These are phyloP conservation scores for Rugosomyces carneus DNA, from an alignment of 1,284 basidiomycete genomes.

Conservation along the genomic window DNA sequence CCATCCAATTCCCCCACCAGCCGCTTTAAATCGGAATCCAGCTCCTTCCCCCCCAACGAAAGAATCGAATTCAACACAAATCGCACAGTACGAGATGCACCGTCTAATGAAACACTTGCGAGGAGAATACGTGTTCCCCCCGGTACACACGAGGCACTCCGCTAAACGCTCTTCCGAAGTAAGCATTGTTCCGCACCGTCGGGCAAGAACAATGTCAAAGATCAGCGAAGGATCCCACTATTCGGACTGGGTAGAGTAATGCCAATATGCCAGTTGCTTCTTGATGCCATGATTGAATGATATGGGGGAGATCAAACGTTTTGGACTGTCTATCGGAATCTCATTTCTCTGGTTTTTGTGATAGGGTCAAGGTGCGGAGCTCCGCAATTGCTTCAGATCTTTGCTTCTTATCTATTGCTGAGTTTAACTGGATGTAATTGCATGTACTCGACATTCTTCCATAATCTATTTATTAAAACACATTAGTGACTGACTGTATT, in stretches of 20 bases:
- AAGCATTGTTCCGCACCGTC: constrained; percentile 21
- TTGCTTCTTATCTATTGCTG: neutral
- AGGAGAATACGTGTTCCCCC: constrained; percentile 35
- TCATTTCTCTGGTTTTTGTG: neutral
- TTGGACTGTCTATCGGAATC: neutral
- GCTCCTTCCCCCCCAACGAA: constrained; percentile 20
- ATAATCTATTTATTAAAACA: neutral
- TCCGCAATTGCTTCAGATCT: neutral
- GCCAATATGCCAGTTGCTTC: neutral
- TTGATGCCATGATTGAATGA: neutral
- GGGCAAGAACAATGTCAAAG: constrained; percentile 28
- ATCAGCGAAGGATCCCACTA: constrained; percentile 27
- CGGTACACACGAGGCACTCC: constrained; percentile 23
- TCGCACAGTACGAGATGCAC: constrained; percentile 29
- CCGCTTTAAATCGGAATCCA: constrained; percentile 11
- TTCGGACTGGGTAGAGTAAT: constrained; percentile 16
- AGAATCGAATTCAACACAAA: constrained; percentile 23
- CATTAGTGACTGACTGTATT: neutral
- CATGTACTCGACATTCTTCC: neutral
- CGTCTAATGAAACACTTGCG: constrained; percentile 29
- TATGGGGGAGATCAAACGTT: neutral
- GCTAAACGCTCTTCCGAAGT: constrained; percentile 13
- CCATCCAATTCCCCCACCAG: constrained; percentile 9
- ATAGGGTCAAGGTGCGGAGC: neutral
- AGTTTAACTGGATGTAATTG: neutral